Base-by-base conservation (phyloP, 129 eudicot genomes). In the Helianthus tuberosus region DNA sequence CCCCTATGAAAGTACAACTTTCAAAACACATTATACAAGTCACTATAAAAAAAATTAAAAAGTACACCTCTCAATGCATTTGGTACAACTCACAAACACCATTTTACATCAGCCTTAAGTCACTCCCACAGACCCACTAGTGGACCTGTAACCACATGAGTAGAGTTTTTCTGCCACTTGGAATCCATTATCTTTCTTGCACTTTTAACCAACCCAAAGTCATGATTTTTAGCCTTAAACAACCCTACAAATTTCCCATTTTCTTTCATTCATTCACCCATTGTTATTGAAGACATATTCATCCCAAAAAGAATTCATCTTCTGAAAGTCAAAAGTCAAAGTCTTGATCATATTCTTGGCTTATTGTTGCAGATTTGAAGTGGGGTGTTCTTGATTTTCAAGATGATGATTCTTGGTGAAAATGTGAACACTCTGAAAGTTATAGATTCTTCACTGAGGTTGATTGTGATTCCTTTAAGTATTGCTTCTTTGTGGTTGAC, bases 401-500 rank as follows among this genome's bases (percentile, higher is more conserved):
- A 81, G 27, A 90, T 87, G 93, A 78, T 68, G 74, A 25, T 83
- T 79, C 77, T 83, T 50, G 80, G 88, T 1, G 85, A 77, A 53
- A 80, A 87, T 68, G 80, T 69, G 41, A 75, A 86, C 20, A 71
- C 62, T 47, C 81, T 93, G 6, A 81, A 78, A 55, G 47, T 84
- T 14, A 5, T 95, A 17, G 99, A 95, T 89, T 91, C 78, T 46
- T 83, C 85, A 17, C 75, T 95, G 2, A 91, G 99, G 86, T 38
- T 91, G 79, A 66, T 86, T 61, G 84, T 87, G 48, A 75, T 91
- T 77, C 99, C 99, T 41, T 72, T 95, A 44, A 83, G 86, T 81
- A 17, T 87, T 79, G 91, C 92, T n/a, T 81, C 97, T 43, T 62
- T 95, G 11, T 95, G 88, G 86, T 77, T 95, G 66, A 83, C 94